These are phyloP conservation scores for Backusella circina DNA, from an alignment of 192 early-diverging fungal genomes.

Conservation along the genomic window DNA sequence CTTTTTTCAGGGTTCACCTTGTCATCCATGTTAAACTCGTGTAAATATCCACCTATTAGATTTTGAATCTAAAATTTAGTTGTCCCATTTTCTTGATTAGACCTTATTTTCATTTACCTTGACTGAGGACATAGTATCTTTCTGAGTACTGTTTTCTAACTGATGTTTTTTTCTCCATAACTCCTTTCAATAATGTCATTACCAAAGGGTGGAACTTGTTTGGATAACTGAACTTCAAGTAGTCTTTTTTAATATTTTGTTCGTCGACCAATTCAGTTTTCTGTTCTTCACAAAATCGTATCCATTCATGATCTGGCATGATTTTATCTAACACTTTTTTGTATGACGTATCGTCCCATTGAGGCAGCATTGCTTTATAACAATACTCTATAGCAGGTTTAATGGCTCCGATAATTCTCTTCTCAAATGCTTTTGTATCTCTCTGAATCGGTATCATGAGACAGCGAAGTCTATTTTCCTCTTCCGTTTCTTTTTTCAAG, in stretches of 20 bases:
- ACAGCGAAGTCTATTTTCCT: conserved; percentile 32
- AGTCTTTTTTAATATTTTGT: conserved; percentile 19
- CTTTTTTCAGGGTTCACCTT: conserved; percentile 34
- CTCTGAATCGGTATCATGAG: conserved; percentile 22
- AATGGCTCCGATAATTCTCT: conserved; percentile 7
- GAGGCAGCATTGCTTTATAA: not conserved
- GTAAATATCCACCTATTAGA: conserved; percentile 33
- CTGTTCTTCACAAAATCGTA: conserved; percentile 25
- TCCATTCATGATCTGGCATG: conserved; percentile 37
- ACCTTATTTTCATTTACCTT: not conserved
- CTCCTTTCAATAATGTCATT: conserved; percentile 35
- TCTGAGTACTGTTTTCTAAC: conserved; percentile 39
- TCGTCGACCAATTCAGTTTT: conserved; percentile 37
- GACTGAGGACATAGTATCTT: conserved; percentile 41
- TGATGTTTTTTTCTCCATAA: conserved; percentile 30
- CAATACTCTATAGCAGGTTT: conserved; percentile 18
- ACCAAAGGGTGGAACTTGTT: conserved; percentile 35
- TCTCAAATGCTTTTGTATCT: conserved; percentile 21
- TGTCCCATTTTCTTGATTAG: not conserved
- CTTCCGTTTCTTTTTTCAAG: conserved; percentile 28
- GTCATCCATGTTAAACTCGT: conserved; percentile 29
- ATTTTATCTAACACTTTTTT: not conserved
- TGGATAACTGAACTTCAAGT: conserved; percentile 32
- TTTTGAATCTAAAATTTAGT: not conserved
- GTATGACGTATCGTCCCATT: conserved; percentile 15